These are phyloP conservation scores for Rostrohypoxylon terebratum DNA, from an alignment of 495 filamentous ascomycete genomes.

Conservation along the genomic window DNA sequence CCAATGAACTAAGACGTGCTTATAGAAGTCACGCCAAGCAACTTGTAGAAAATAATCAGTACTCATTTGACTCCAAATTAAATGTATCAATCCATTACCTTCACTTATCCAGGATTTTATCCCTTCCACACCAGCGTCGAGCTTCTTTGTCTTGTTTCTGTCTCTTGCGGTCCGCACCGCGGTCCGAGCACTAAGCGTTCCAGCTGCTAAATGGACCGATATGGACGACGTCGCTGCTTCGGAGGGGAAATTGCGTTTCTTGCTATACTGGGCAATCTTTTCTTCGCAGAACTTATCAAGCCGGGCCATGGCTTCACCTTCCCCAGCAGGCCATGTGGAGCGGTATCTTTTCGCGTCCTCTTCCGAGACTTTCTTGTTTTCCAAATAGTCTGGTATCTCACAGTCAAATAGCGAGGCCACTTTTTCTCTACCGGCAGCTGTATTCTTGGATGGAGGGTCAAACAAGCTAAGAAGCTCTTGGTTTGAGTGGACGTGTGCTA, in stretches of 20 bases:
- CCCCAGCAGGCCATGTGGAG: slow-evolving; percentile 81
- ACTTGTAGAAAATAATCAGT: slow-evolving; percentile 49
- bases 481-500: slow-evolving; percentile 75
- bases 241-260: slow-evolving; percentile 70
- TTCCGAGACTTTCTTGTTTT: slow-evolving; percentile 70
- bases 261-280: slow-evolving; percentile 70
- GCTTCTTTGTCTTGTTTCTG: slow-evolving; percentile 72
- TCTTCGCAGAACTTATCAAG: slow-evolving; percentile 78
- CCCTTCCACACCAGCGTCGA: slow-evolving; percentile 76
- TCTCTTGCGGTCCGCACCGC: slow-evolving; percentile 74
- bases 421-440: slow-evolving; percentile 61
- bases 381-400: slow-evolving; percentile 71
- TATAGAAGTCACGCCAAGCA: slow-evolving; percentile 94
- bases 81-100: not conserved
- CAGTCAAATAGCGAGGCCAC: slow-evolving; percentile 72
- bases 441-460: slow-evolving; percentile 72
- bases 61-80: too few relatives aligned
- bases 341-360: slow-evolving; percentile 69
- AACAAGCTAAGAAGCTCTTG: slow-evolving; percentile 70
- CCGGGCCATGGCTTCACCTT: slow-evolving; percentile 75
- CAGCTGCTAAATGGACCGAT: slow-evolving; percentile 82
- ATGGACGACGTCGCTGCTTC: slow-evolving; percentile 74
- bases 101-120: slow-evolving; percentile 86
- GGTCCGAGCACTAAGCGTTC: slow-evolving; percentile 81
- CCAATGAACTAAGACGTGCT: slow-evolving; percentile 86